phyloP scores from a whole-genome alignment of 768 basidiomycete genomes.

The Glaciozyma martinii region DNA sequence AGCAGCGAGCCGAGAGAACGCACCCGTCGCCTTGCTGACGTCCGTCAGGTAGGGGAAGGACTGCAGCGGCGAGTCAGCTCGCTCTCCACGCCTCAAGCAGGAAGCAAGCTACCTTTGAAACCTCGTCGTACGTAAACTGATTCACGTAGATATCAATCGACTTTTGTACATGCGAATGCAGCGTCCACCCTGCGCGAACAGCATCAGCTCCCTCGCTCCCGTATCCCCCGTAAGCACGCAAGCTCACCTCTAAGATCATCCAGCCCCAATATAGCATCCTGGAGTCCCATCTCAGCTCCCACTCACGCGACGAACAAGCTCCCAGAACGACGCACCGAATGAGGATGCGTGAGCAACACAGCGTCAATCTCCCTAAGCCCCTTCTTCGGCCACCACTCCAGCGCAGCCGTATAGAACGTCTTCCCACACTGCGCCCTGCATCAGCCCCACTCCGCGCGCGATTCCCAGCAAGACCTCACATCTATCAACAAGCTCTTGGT shows the following conservation, averaged over 20 bases:
- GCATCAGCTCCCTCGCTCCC: neutral
- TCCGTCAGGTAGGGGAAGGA: constrained; percentile 75
- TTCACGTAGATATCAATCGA: constrained; percentile 65
- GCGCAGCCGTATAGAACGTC: constrained; percentile 34
- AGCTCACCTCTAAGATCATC: constrained; percentile 69
- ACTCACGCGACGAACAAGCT: neutral
- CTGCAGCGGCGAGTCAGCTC: neutral
- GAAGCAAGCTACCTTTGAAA: constrained; percentile 44
- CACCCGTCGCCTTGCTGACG: constrained; percentile 65
- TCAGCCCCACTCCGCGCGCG: neutral
- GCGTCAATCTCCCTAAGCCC: constrained; percentile 62
- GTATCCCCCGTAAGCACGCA: neutral
- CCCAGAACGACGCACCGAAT: constrained; percentile 47
- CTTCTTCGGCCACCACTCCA: constrained; percentile 60
- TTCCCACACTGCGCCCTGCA: constrained; percentile 34
- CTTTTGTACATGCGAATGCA: constrained; percentile 54
- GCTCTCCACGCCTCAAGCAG: no score
- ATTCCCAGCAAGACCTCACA: neutral
- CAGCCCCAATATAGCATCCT: constrained; percentile 71
- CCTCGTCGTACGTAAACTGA: constrained; percentile 54
- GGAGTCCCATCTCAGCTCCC: neutral
- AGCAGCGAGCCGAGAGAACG: neutral
- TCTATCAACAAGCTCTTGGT: constrained; percentile 27
- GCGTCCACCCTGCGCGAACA: constrained; percentile 57
- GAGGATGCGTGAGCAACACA: constrained; percentile 76